phyloP scores from a whole-genome alignment of 108 stramenopile species.

The Nitzschia sp. region DNA sequence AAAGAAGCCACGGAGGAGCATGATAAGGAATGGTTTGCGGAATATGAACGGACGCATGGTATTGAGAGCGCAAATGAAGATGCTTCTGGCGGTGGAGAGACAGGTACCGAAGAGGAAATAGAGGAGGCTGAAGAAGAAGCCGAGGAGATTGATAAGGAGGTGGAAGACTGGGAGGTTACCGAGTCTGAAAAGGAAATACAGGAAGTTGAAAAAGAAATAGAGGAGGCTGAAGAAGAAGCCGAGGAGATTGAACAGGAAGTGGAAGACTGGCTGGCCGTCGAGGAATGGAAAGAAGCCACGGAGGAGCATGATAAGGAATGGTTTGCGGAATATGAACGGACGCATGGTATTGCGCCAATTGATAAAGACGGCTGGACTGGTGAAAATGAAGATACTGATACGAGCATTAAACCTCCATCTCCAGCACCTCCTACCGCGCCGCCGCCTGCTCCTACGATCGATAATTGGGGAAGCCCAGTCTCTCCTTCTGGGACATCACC shows the following conservation, averaged over 20 bases:
- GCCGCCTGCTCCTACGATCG: not conserved
- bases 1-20: not conserved
- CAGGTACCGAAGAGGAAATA: not conserved
- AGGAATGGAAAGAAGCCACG: slow-evolving; percentile 1
- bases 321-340: not conserved
- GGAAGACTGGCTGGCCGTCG: not conserved
- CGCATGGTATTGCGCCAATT: not conserved
- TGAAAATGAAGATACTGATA: not conserved
- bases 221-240: not conserved
- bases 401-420: no score
- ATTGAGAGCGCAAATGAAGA: not conserved
- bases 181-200: not conserved
- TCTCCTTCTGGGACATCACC: not conserved
- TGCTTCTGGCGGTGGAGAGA: not conserved
- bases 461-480: not conserved
- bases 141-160: not conserved
- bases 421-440: no score
- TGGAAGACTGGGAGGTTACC: not conserved
- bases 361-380: not conserved
- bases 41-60: not conserved
- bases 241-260: not conserved
- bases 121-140: not conserved
- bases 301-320: slow-evolving; percentile 10
- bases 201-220: not conserved
- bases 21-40: slow-evolving; percentile 4